phyloP scores from a whole-genome alignment of 768 basidiomycete genomes.

The Podaxis rugospora region DNA sequence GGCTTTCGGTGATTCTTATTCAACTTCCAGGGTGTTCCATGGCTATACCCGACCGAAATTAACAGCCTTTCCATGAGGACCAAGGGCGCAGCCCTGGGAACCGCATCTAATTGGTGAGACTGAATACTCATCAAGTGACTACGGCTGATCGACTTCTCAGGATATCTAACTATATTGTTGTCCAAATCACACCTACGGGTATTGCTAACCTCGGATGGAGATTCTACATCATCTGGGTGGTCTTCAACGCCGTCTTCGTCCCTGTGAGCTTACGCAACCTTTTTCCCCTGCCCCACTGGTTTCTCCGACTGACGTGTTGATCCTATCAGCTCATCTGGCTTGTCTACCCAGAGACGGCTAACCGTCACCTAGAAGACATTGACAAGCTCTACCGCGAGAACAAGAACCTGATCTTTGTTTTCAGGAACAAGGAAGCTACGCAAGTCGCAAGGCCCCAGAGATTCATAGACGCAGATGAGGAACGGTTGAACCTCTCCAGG shows the following conservation, averaged over 20 bases:
- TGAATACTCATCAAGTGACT: neutral
- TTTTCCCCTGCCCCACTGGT: neutral
- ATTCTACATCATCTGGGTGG: conserved; percentile 47
- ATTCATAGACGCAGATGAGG: conserved; percentile 34
- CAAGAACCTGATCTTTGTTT: conserved; percentile 36
- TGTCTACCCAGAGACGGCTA: conserved; percentile 46
- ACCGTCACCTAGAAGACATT: conserved; percentile 46
- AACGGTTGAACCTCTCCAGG: conserved; percentile 17
- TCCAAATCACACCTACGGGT: conserved; percentile 44
- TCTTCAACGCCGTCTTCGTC: conserved; percentile 44
- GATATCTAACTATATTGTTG: conserved; percentile 49
- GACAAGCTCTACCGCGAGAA: conserved; percentile 44
- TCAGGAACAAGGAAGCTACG: conserved; percentile 36
- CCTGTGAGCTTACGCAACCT: conserved; percentile 28
- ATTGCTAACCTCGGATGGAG: conserved; percentile 44
- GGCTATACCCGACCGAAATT: conserved; percentile 49
- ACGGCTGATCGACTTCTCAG: conserved; percentile 17
- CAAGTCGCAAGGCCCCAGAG: conserved; percentile 39
- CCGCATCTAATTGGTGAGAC: conserved; percentile 42
- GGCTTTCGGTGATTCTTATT: neutral
- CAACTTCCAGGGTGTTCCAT: conserved; percentile 36
- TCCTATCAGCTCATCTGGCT: conserved; percentile 37
- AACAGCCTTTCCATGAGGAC: conserved; percentile 47
- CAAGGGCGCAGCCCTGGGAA: conserved; percentile 44
- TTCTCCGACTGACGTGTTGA: neutral